Conservation (phyloP, 2,329 filamentous ascomycete species). For the Hymenotorrendiella dingleyae region DNA sequence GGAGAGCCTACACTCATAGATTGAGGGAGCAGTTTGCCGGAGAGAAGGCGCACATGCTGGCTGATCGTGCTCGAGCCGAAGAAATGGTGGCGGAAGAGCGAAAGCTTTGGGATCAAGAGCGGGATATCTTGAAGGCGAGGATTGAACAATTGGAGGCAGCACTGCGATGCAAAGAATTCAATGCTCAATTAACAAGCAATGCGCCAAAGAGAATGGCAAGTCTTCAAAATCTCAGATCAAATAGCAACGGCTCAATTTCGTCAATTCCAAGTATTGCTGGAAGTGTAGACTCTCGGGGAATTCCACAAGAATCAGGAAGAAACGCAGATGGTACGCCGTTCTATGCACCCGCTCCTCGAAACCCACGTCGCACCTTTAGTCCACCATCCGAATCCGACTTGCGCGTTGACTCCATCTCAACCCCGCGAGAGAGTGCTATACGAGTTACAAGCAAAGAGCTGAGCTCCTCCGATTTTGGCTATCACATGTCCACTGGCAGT, state of each 20-base stretch:
- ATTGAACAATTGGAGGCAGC: slow-evolving; percentile 26
- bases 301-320: slow-evolving; percentile 31
- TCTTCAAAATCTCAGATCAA: too few relatives aligned
- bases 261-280: background rate
- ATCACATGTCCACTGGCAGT: slow-evolving; percentile 11
- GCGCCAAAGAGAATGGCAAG: too few relatives aligned
- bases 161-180: background rate
- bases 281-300: slow-evolving; percentile 1
- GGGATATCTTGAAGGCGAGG: slow-evolving; percentile 19
- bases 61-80: slow-evolving; percentile 25
- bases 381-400: slow-evolving; percentile 18
- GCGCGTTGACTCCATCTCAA: slow-evolving; percentile 25
- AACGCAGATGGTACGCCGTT: slow-evolving; percentile 30
- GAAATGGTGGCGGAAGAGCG: slow-evolving; percentile 31
- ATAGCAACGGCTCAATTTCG: background rate
- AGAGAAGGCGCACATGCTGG: slow-evolving; percentile 29
- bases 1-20: slow-evolving; percentile 26
- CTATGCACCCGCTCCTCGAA: slow-evolving; percentile 30
- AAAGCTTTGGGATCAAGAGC: slow-evolving; percentile 29
- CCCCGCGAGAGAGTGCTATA: slow-evolving; percentile 24
- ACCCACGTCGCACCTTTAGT: slow-evolving; percentile 28
- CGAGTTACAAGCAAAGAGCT: slow-evolving; percentile 28
- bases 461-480: slow-evolving; percentile 27
- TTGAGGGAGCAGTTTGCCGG: slow-evolving; percentile 27
- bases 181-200: background rate